Conservation (phyloP, 2,329 filamentous ascomycete species). For the Ceratocystis cacaofunesta region DNA sequence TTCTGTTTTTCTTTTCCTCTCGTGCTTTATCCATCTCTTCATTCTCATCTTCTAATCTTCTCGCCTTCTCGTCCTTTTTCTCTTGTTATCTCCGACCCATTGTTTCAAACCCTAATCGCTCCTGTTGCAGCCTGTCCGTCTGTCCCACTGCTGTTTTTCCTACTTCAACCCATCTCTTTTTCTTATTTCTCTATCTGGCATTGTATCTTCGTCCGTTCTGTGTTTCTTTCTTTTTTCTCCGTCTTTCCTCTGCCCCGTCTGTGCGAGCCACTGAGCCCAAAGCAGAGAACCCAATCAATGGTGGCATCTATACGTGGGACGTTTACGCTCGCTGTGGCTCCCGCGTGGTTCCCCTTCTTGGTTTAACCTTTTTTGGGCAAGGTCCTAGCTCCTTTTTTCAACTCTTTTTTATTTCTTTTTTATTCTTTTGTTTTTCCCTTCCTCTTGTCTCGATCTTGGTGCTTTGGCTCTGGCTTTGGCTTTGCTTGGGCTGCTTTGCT, state of each 20-base stretch:
- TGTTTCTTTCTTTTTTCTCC: background rate
- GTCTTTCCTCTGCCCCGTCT: background rate
- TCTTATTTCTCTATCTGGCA: background rate
- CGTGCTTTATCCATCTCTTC: background rate
- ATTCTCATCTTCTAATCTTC: background rate
- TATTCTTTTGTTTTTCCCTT: background rate
- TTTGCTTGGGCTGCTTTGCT: background rate
- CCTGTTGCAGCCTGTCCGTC: background rate
- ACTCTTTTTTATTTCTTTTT: background rate
- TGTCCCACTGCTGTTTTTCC: background rate
- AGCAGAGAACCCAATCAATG: background rate
- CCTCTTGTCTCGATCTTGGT: background rate
- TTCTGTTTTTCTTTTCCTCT: background rate
- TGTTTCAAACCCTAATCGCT: background rate
- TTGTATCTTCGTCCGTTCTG: too few relatives aligned
- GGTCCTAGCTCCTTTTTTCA: background rate
- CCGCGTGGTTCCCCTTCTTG: background rate
- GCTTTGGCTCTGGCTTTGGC: background rate
- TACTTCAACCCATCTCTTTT: background rate
- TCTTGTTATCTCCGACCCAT: background rate
- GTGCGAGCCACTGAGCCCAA: background rate
- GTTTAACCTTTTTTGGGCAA: conserved; percentile 3
- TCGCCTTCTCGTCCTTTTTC: background rate
- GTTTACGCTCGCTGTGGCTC: background rate
- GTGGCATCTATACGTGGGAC: background rate